Conservation (phyloP, 805 yeast genomes). For the Suhomyces pyralidae region DNA sequence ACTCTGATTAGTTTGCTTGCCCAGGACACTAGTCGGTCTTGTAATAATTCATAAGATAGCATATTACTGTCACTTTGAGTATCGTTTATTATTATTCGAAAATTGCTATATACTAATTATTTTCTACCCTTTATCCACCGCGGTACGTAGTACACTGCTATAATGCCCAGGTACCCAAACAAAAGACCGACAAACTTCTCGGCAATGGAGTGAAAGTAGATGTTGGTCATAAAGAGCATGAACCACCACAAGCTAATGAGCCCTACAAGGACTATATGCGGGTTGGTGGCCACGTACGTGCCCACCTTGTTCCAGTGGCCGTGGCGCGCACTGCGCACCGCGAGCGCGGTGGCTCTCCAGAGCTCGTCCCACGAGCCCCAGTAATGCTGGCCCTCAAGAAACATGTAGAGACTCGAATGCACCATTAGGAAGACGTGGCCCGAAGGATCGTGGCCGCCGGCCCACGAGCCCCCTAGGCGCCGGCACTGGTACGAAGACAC, state of each 20-base stretch:
- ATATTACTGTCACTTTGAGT: too few relatives aligned
- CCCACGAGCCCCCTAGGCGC: constrained; percentile 53
- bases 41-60: too few relatives aligned
- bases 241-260: constrained; percentile 65
- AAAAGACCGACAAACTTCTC: constrained; percentile 74
- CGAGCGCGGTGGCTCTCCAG: constrained; percentile 8
- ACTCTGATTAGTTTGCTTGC: too few relatives aligned
- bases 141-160: constrained; percentile 43
- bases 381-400: constrained; percentile 55
- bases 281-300: constrained; percentile 16
- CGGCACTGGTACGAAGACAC: constrained; percentile 37
- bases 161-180: constrained; percentile 55
- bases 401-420: constrained; percentile 60
- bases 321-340: background rate
- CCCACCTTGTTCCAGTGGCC: background rate
- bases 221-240: constrained; percentile 81
- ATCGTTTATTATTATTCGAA: too few relatives aligned
- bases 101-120: background rate
- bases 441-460: constrained; percentile 95
- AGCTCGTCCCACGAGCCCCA: constrained; percentile 27
- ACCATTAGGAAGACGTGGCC: constrained; percentile 86
- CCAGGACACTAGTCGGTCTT: too few relatives aligned
- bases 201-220: constrained; percentile 75
- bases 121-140: constrained; percentile 13
- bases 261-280: constrained; percentile 23